Evolutionary conservation across 2,329 filamentous ascomycete genomes (phyloP), one percentile per base, ranked within the genome.

Genomic region (Calonectria montana): DNA sequence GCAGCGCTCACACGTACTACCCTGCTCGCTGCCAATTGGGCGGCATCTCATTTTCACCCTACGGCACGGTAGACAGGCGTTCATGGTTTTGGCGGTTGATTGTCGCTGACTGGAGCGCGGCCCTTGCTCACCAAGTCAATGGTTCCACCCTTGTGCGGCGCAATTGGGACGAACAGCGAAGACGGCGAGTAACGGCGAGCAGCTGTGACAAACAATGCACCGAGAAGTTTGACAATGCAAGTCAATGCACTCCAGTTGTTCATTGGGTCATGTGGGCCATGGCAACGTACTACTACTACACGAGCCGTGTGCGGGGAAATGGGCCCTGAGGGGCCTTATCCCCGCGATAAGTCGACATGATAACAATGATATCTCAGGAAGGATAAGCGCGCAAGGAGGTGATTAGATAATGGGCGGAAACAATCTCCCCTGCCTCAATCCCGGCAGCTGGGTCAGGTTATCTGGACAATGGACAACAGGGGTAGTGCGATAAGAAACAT

Each of bases 1-100:
- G 70, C 84, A 85, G 8, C 84, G 81, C 48, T 82, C 80, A 67
- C 84, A 85, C 18, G 63, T 78, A 8, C 74, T 67, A 2, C 41
- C 45, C n/a, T 70, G 74, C 35, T 71, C 72, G 18, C n/a, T 35
- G 3, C 66, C 69, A 18, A 73, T 76, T 9, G 77, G 69, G 16
- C 73, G 75, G 67, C 84, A 85, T 67, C 82, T 84, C 80, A 85
- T 83, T 73, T 85, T 85, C 18, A 84, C 80, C 23, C 76, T 82
- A 50, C 84, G 78, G 67, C 84, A 85, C 69, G 79, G 73, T 10
- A 84, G 77, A 70, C 83, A 85, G 27, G 84, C 83, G 65, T 79
- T 80, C 3, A 67, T 65, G 25, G 43, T 59, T 12, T 37, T 45
- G 7, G 55, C 39, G 6, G 21, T 23, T n/a, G 45, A 29, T 21